Base-by-base conservation (phyloP, 108 stramenopile genomes). In the Epithemia pelagica region DNA sequence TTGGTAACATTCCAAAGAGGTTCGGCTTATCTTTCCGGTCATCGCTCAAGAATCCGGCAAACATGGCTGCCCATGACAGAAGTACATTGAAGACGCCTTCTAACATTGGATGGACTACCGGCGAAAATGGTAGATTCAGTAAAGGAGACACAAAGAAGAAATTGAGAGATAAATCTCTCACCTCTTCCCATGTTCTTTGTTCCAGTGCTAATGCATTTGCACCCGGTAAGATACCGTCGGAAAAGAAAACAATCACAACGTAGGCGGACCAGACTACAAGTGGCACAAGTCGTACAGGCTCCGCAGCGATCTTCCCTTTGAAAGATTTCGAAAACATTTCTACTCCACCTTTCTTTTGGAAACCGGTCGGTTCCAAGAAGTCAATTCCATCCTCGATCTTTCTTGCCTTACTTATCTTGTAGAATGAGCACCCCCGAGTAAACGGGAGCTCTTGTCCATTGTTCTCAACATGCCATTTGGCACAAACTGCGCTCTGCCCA, bases 31-130 rank as follows among this genome's bases (percentile, higher is more conserved):
- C 78, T 0, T 70, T 62, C n/a, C 87, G 79, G 30, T 91, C 92
- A 64, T 92, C 95, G 2, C 85, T 84, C 32, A 90, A 58, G 61
- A 96, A 96, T 2, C 92, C 92, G 18, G 84, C 83, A 71, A 93
- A 96, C 67, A 96, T 55, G 63, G 86, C 90, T 0, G 90, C 86
- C 90, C 90, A 96, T 18, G 88, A 85, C 66, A 96, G 80, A 24
- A 93, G 61, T n/a, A 84, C 58, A 68, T 96, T 96, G 72, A 96
- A 96, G 19, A 92, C 72, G 19, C 84, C 95, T 66, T 96, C 95
- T 61, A 95, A 61, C 57, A 82, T 76, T 3, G 95, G 91, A 69
- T 93, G 90, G 23, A 95, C 77, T n/a, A 73, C 72, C 0, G 88
- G 85, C 24, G 81, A 67, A 61, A 92, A 80, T 3, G 88, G 83